These are phyloP conservation scores for Cladophialophora chaetospira DNA, from an alignment of 2,329 filamentous ascomycete species.

Conservation along the genomic window DNA sequence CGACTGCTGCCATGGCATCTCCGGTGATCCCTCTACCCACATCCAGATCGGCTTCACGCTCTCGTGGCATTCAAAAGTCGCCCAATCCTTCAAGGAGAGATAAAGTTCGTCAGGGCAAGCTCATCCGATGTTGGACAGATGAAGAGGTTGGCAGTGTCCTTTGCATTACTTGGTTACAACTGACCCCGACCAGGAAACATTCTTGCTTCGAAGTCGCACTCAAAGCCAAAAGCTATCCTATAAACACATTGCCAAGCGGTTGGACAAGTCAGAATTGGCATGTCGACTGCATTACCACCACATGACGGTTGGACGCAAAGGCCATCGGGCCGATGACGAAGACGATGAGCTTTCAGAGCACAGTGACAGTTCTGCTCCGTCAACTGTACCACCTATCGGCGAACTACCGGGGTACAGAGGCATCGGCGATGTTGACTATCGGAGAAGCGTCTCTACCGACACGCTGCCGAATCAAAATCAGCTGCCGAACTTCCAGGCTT, in stretches of 20 bases:
- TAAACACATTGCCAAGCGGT: constrained; percentile 81
- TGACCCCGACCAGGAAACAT: constrained; percentile 64
- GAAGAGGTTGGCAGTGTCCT: constrained; percentile 66
- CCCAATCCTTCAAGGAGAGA: constrained; percentile 19
- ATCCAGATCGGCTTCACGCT: constrained; percentile 65
- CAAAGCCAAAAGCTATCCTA: constrained; percentile 77
- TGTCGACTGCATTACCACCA: constrained; percentile 88
- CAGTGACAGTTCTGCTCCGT: constrained; percentile 9
- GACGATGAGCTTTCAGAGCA: constrained; percentile 20
- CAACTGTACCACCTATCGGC: constrained; percentile 2
- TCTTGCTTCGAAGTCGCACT: constrained; percentile 78
- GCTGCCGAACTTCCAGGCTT: constrained; percentile 25
- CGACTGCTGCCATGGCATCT: constrained; percentile 13
- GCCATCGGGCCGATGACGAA: constrained; percentile 22
- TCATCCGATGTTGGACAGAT: constrained; percentile 73
- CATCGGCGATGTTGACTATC: not conserved
- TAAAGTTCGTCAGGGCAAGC: constrained; percentile 27
- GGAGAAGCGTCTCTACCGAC: not conserved
- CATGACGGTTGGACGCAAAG: constrained; percentile 61
- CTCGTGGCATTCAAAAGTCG: constrained; percentile 69
- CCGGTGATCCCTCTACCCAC: constrained; percentile 44
- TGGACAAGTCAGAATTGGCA: constrained; percentile 85
- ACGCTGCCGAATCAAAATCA: not conserved
- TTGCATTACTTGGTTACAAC: constrained; percentile 2
- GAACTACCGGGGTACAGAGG: not conserved